Evolutionary conservation across 768 basidiomycete species (phyloP), one percentile per base, ranked within the genome.

Genomic region (Austroboletus eburneus): DNA sequence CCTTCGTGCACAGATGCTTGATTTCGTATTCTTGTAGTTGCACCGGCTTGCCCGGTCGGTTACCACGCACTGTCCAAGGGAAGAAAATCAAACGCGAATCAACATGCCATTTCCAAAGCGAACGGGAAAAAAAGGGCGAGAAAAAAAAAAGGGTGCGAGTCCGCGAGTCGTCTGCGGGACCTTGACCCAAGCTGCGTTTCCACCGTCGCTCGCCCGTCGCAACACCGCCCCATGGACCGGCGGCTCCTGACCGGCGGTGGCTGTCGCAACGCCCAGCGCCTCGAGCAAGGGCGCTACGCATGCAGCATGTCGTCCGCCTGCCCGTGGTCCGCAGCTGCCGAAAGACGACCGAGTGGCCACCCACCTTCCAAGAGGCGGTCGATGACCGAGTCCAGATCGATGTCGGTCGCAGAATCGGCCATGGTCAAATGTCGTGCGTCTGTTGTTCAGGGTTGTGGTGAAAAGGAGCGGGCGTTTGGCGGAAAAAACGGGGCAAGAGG

Each of bases 381-480:
- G 64, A 99, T 98, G 76, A 99, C 92, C 69, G 92, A 94, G 78
- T 99, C 95, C 52, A 98, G 81, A 80, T 99, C 95, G 72, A 99
- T 95, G 69, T 97, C 95, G 65, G 86, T 87, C 51, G 80, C 72
- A 57, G 83, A 74, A 62, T 91, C 87, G 63, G 87, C 82, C 87
- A 89, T 89, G 46, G 38, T 60, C 66, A 25, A 33, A 35, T 21
- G 54, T 39, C 48, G 55, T 49, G 50, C 29, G 42, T 51, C 37
- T 33, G 35, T 36, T 29, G 49, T 54, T 54, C 21, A 48, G 48
- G 21, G 48, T 39, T 40, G 65, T 55, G 32, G 57, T 41, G 50
- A 13, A 32, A 55, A 45, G 22, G 47, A 39, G 46, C 42, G 51
- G 58, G 34, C 18, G 34, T 35, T 48, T 43, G 52, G 55, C 39